Percentiles rank a stretch among this genome's conserved stretches.
Evolutionary conservation across 495 filamentous ascomycete genomes (phyloP).

Genomic region (Penicillium desertorum): DNA sequence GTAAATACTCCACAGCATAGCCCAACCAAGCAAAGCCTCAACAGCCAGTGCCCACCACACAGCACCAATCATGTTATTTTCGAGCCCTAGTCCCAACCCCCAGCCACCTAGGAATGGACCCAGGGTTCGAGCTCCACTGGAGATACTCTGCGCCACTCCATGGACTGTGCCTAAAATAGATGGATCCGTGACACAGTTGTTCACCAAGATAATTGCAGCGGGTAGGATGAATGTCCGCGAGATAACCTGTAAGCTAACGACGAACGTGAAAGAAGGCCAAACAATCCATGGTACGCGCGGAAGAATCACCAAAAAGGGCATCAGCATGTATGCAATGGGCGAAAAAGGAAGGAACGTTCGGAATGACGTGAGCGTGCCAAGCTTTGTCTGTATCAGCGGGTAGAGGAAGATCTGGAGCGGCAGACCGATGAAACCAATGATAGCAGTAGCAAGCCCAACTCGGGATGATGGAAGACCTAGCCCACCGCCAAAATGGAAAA

Average conservation of each 20-base stretch:
- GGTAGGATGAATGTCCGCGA: slow-evolving; percentile 73
- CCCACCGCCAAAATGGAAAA: slow-evolving; percentile 70
- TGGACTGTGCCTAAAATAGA: slow-evolving; percentile 67
- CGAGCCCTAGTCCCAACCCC: slow-evolving; percentile 62
- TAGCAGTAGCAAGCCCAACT: slow-evolving; percentile 67
- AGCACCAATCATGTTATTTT: slow-evolving; percentile 62
- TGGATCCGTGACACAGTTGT: slow-evolving; percentile 63
- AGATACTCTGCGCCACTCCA: slow-evolving; percentile 64
- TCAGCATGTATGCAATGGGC: slow-evolving; percentile 62
- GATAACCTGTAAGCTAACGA: slow-evolving; percentile 66
- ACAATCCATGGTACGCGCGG: slow-evolving; percentile 49
- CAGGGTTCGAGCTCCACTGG: slow-evolving; percentile 58
- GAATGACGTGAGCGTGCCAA: slow-evolving; percentile 64
- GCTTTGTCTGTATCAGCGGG: slow-evolving; percentile 55
- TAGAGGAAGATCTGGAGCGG: slow-evolving; percentile 70
- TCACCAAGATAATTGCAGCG: slow-evolving; percentile 65
- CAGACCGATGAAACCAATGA: slow-evolving; percentile 70
- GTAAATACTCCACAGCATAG: slow-evolving; percentile 51
- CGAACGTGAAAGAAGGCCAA: slow-evolving; percentile 56
- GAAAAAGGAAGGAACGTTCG: slow-evolving; percentile 60
- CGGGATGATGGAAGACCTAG: slow-evolving; percentile 65
- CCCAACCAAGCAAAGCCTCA: slow-evolving; percentile 51
- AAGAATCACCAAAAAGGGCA: slow-evolving; percentile 66
- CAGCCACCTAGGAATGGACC: slow-evolving; percentile 67
- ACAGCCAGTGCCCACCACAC: slow-evolving; percentile 68